These are phyloP conservation scores for Apodospora peruviana DNA, from an alignment of 495 filamentous ascomycete genomes.

Conservation along the genomic window DNA sequence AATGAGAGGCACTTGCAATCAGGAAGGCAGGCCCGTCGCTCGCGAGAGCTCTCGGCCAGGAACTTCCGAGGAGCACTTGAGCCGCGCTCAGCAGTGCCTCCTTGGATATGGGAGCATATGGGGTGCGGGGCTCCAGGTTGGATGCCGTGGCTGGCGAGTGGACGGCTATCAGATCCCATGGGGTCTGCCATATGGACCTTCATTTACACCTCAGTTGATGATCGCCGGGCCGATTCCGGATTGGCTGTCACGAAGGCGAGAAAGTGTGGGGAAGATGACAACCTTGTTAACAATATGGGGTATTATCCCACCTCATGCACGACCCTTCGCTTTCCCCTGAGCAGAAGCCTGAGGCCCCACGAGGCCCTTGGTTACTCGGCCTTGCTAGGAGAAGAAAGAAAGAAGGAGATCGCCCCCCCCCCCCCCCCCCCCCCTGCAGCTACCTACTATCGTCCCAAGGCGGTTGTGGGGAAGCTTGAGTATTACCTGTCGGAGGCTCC, in stretches of 20 bases:
- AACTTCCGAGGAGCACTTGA: conserved; percentile 36
- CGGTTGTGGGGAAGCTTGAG: conserved; percentile 13
- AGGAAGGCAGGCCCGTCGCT: conserved; percentile 43
- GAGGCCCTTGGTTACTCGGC: background rate
- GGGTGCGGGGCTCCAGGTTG: conserved; percentile 21
- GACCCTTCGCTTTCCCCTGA: conserved; percentile 5
- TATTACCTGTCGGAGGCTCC: background rate
- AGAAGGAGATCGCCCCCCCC: background rate
- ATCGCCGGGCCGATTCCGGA: conserved; percentile 19
- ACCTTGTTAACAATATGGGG: conserved; percentile 19
- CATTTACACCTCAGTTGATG: conserved; percentile 30
- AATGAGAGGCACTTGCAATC: conserved; percentile 29
- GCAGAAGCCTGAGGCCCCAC: background rate
- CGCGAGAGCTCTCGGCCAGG: conserved; percentile 36
- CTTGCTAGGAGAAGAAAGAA: too few relatives aligned
- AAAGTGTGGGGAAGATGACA: conserved; percentile 26
- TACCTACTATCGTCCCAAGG: conserved; percentile 3
- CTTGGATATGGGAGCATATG: conserved; percentile 30
- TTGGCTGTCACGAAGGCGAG: conserved; percentile 15
- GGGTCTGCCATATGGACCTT: conserved; percentile 28
- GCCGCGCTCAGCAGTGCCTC: conserved; percentile 24
- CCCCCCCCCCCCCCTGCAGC: background rate
- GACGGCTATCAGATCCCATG: conserved; percentile 27
- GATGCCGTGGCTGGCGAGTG: conserved; percentile 28
- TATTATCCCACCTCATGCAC: conserved; percentile 24